Evolutionary conservation across 1,284 basidiomycete genomes (phyloP), one percentile per base, ranked within the genome.

Genomic region (Apiotrichum gracile): DNA sequence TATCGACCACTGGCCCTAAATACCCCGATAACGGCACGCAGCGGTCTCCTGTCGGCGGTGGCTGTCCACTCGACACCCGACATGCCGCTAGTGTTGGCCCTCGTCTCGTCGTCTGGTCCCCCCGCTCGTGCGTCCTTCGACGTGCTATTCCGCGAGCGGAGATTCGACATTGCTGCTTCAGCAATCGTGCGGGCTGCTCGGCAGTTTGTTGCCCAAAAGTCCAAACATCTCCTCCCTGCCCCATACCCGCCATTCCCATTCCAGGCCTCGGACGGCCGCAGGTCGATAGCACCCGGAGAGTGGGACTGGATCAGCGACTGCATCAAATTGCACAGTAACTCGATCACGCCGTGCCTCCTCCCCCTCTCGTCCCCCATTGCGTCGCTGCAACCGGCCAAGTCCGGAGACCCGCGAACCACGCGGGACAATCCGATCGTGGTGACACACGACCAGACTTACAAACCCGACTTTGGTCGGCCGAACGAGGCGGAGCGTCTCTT

Each of bases 161-260:
- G 43, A 6, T 33, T 45, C 33, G 51, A 58, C 35, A 33, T 53
- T 6, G 53, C 49, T 12, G 49, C 48, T 1, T 34, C 38, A 0
- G 52, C 47, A 6, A 10, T 61, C 10, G n/a, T 55, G 29, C 41
- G 45, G 16, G 17, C 52, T 22, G 24, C 37, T 14, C 49, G 49
- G 14, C 14, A 10, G 13, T 29, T 39, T 26, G 8, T 26, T 21
- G 5, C 16, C 10, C 21, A 5, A 17, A 14, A 43, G 8, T 16
- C 17, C 21, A 33, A 22, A 6, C 14, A 34, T 9, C 43, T 45
- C 21, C 27, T 25, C n/a, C 29, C 38, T 4, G 21, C 47, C 7
- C n/a, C 35, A 5, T 47, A 39, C 33, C 46, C 37, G 7, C 37
- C n/a, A 3, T 39, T 29, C 46, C 46, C 37, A 19, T 21, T 13